phyloP scores from a whole-genome alignment of 768 basidiomycete species.

The Royoungia palumana region DNA sequence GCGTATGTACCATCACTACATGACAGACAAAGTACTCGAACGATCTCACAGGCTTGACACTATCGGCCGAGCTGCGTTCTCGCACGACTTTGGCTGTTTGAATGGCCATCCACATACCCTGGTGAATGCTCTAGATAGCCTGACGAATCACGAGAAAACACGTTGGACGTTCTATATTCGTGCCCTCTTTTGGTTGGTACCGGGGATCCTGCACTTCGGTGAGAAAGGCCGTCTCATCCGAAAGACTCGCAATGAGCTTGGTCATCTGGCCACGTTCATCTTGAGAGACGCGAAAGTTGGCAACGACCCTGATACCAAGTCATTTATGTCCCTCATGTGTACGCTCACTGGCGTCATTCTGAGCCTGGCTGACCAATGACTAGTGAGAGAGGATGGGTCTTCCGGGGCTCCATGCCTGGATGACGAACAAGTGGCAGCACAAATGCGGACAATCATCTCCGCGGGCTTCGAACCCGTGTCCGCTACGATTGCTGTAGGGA shows the following conservation, averaged over 20 bases:
- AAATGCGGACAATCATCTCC: constrained; percentile 62
- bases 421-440: constrained; percentile 52
- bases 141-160: constrained; percentile 60
- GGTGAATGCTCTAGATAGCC: constrained; percentile 50
- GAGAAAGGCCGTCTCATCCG: constrained; percentile 58
- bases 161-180: constrained; percentile 61
- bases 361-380: constrained; percentile 2
- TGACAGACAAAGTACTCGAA: not conserved
- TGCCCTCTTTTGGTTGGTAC: constrained; percentile 59
- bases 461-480: constrained; percentile 48
- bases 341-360: constrained; percentile 7
- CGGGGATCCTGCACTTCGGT: constrained; percentile 52
- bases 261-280: constrained; percentile 48
- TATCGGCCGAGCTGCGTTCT: constrained; percentile 59
- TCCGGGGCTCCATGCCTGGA: constrained; percentile 37
- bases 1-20: constrained; percentile 42
- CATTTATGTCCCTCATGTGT: constrained; percentile 56
- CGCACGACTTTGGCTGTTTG: constrained; percentile 58
- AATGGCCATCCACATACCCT: constrained; percentile 46
- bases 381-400: constrained; percentile 44
- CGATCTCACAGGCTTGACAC: constrained; percentile 47
- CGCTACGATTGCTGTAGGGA: constrained; percentile 33
- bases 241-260: constrained; percentile 51
- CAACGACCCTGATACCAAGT: constrained; percentile 43
- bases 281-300: constrained; percentile 51